These are phyloP conservation scores for Cryomyces antarcticus DNA, from an alignment of 495 filamentous ascomycete species.

Conservation along the genomic window DNA sequence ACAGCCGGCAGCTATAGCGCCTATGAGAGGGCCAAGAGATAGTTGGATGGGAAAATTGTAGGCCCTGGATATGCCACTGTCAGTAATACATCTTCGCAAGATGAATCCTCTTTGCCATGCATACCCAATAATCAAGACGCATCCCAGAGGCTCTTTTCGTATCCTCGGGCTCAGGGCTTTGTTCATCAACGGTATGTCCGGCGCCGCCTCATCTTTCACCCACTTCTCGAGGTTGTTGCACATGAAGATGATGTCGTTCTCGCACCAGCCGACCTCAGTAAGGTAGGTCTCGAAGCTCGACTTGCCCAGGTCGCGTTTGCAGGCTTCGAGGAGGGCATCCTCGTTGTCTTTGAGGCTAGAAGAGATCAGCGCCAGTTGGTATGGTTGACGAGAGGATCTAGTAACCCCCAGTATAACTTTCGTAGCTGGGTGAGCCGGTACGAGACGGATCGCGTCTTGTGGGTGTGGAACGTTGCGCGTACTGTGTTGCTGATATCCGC, in stretches of 20 bases:
- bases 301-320: slow-evolving; percentile 55
- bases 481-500: slow-evolving; percentile 32
- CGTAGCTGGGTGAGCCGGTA: slow-evolving; percentile 72
- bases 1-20: slow-evolving; percentile 82
- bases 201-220: slow-evolving; percentile 58
- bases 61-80: slow-evolving; percentile 24
- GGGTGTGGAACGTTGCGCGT: slow-evolving; percentile 45
- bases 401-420: slow-evolving; percentile 76
- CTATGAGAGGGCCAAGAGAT: slow-evolving; percentile 55
- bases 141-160: slow-evolving; percentile 74
- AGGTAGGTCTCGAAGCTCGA: slow-evolving; percentile 45
- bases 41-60: slow-evolving; percentile 88
- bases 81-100: neutral
- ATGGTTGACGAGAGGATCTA: slow-evolving; percentile 5
- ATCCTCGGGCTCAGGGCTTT: slow-evolving; percentile 50
- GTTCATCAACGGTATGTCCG: slow-evolving; percentile 47
- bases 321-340: slow-evolving; percentile 45
- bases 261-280: slow-evolving; percentile 50
- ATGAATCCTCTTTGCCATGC: slow-evolving; percentile 3
- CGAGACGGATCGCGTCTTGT: slow-evolving; percentile 61
- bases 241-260: slow-evolving; percentile 60
- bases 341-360: slow-evolving; percentile 50
- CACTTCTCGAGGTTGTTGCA: slow-evolving; percentile 58
- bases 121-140: slow-evolving; percentile 68
- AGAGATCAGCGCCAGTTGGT: neutral